Evolutionary conservation across 306 rosid genomes (phyloP).

Genomic region (Vigna nakashimae): DNA sequence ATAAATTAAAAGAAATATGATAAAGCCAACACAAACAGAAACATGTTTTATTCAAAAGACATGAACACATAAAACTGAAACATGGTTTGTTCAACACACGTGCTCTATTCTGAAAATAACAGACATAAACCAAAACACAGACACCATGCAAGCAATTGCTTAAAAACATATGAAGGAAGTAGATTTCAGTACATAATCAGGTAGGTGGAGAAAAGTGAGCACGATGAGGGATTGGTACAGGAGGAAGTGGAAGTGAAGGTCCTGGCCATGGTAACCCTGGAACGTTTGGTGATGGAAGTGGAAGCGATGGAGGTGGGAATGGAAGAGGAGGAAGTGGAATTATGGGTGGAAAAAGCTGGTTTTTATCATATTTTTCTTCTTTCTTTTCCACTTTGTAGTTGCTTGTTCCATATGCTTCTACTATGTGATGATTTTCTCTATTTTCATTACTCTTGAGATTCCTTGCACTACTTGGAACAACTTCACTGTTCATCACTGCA

Average conservation of each 20-base stretch:
- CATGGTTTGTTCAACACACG: no score
- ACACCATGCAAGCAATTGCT: no score
- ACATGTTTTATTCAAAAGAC: no score
- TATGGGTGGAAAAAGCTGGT: background rate
- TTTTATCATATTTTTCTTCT: background rate
- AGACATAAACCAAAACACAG: no score
- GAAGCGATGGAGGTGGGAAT: background rate
- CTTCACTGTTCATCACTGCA: constrained; percentile 11
- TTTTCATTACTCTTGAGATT: constrained; percentile 8
- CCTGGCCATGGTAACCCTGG: constrained; percentile 15
- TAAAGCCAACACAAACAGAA: no score
- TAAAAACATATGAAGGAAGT: background rate
- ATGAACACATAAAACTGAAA: no score
- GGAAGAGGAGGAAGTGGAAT: background rate
- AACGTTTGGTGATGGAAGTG: background rate
- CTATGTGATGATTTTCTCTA: background rate
- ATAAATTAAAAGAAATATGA: no score
- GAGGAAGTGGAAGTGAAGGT: background rate
- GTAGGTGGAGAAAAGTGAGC: background rate
- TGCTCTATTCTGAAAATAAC: no score
- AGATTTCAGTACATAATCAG: background rate
- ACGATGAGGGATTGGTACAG: background rate
- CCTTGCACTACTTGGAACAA: constrained; percentile 32
- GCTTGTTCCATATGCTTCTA: background rate
- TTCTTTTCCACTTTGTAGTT: background rate